phyloP scores from a whole-genome alignment of 192 early-diverging fungal genomes.

The Podila clonocystis region DNA sequence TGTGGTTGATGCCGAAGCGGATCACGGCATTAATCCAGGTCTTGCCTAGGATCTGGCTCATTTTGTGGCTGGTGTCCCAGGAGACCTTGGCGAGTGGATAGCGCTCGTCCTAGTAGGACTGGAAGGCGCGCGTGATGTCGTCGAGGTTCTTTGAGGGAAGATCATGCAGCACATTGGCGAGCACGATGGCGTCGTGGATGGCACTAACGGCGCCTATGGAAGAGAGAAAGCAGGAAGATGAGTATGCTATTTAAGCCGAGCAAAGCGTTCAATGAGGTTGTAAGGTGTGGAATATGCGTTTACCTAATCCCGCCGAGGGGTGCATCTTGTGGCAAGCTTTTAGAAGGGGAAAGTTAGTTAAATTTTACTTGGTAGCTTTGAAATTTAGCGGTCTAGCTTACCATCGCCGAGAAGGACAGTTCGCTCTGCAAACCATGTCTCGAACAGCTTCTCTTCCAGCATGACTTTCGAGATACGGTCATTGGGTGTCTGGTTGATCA shows the following conservation, averaged over 20 bases:
- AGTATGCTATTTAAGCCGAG: not conserved
- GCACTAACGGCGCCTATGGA: not conserved
- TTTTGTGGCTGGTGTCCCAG: slow-evolving; percentile 5
- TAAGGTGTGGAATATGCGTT: not conserved
- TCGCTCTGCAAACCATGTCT: not conserved
- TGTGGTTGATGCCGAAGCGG: slow-evolving; percentile 5
- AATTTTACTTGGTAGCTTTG: not conserved
- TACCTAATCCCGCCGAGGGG: not conserved
- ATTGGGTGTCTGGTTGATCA: not conserved
- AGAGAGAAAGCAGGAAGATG: not conserved
- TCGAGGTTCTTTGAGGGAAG: not conserved
- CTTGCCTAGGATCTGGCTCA: slow-evolving; percentile 6
- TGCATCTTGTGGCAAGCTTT: slow-evolving; percentile 5
- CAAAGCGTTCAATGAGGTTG: not conserved
- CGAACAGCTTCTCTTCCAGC: slow-evolving; percentile 3
- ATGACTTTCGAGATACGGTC: slow-evolving; percentile 4
- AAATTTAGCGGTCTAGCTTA: not conserved
- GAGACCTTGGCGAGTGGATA: slow-evolving; percentile 8
- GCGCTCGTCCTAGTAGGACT: slow-evolving; percentile 8
- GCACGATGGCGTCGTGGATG: slow-evolving; percentile 1
- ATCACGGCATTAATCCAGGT: slow-evolving; percentile 1
- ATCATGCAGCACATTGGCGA: slow-evolving; percentile 1
- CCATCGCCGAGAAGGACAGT: slow-evolving; percentile 3
- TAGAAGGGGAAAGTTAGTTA: not conserved
- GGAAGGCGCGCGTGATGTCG: slow-evolving; percentile 6